These are phyloP conservation scores for Pilaira anomala DNA, from an alignment of 192 early-diverging fungal genomes.

Conservation along the genomic window DNA sequence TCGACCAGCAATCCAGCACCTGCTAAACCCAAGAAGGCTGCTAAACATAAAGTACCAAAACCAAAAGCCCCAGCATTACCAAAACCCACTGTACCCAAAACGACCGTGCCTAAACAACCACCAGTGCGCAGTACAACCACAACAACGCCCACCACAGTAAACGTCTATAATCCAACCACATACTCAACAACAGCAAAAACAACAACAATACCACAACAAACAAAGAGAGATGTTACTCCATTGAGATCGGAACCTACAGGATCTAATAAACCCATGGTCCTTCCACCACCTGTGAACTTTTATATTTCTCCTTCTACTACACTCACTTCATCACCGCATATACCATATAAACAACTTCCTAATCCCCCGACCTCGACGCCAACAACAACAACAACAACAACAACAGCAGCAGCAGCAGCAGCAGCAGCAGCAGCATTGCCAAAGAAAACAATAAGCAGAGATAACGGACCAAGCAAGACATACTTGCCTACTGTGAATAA, in stretches of 20 bases:
- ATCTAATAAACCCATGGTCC: too few relatives aligned
- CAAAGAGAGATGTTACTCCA: neutral
- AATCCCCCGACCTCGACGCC: conserved; percentile 80
- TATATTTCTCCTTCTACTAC: conserved; percentile 40
- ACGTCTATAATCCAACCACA: conserved; percentile 40
- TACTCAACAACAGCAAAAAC: conserved; percentile 31
- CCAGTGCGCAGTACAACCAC: conserved; percentile 24
- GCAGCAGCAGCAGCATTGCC: conserved; percentile 56
- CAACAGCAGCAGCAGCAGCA: conserved; percentile 83
- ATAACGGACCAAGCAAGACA: too few relatives aligned
- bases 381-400: conserved; percentile 81
- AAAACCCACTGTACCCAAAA: too few relatives aligned
- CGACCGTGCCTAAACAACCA: too few relatives aligned
- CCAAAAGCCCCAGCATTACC: too few relatives aligned
- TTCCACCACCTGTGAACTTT: conserved; percentile 26
- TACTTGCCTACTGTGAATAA: too few relatives aligned
- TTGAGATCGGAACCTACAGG: too few relatives aligned
- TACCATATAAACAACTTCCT: conserved; percentile 48
- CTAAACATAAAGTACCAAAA: too few relatives aligned
- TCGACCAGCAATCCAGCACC: too few relatives aligned
- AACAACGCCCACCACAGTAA: conserved; percentile 70
- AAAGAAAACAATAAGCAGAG: too few relatives aligned
- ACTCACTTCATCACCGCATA: conserved; percentile 75
- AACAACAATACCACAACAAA: conserved; percentile 16
- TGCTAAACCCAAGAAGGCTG: too few relatives aligned